phyloP scores from a whole-genome alignment of 1,139 yeast genomes.

The Suhomyces yuchorum region DNA sequence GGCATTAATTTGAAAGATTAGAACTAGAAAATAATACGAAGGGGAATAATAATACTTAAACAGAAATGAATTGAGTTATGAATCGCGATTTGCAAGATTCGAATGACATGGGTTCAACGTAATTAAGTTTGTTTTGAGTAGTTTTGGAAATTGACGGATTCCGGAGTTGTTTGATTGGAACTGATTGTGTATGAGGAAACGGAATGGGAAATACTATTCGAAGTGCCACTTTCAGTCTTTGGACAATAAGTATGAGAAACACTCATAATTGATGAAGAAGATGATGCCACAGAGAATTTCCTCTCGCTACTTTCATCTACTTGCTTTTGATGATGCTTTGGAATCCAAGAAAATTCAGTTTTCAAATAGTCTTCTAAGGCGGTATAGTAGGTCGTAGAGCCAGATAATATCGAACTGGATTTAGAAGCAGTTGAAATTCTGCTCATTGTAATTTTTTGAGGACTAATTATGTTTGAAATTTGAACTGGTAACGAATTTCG shows the following conservation, averaged over 20 bases:
- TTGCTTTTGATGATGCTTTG: not conserved
- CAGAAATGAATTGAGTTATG: not conserved
- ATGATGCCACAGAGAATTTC: conserved; percentile 22
- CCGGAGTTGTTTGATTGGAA: conserved; percentile 24
- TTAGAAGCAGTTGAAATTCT: conserved; percentile 2
- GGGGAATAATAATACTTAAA: not conserved
- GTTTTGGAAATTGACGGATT: conserved; percentile 9
- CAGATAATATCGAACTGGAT: conserved; percentile 12
- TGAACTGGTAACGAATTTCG: not conserved
- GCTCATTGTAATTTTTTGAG: not conserved
- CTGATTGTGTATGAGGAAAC: conserved; percentile 13
- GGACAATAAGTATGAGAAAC: conserved; percentile 14
- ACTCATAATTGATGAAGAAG: conserved; percentile 28
- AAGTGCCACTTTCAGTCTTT: conserved; percentile 3
- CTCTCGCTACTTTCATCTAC: conserved; percentile 8
- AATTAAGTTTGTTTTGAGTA: not conserved
- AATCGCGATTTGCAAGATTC: not conserved
- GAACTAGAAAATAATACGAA: not conserved
- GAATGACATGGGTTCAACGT: not conserved
- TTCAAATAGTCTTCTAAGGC: conserved; percentile 16
- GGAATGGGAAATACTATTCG: conserved; percentile 8
- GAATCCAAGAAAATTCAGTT: conserved; percentile 1
- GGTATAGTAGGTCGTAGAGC: conserved; percentile 19
- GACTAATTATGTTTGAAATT: conserved; percentile 7
- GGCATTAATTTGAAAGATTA: not conserved